Percentiles rank a stretch among this genome's conserved stretches.
Conservation (phyloP, 768 basidiomycete genomes). For the Boletus bicolor region DNA sequence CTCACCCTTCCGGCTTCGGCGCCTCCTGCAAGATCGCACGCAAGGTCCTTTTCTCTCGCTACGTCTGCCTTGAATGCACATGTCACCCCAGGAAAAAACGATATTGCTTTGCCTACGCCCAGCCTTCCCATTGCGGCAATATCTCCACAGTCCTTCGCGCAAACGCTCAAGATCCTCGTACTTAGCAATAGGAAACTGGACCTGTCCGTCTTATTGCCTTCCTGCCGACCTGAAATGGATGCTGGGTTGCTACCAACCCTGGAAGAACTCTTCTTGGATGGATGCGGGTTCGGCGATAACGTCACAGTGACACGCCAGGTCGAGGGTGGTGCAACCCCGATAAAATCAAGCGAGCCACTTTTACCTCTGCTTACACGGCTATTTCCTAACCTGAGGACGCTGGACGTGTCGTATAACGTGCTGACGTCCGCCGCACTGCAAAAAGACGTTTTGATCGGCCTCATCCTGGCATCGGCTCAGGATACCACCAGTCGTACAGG, state of each 20-base stretch:
- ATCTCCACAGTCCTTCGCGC: constrained; percentile 55
- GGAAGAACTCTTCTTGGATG: constrained; percentile 73
- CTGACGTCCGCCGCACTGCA: constrained; percentile 55
- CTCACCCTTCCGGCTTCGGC: constrained; percentile 63
- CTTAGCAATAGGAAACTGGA: constrained; percentile 69
- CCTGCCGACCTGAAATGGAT: constrained; percentile 24
- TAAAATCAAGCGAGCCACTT: constrained; percentile 51
- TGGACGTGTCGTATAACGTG: constrained; percentile 75
- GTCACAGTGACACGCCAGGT: constrained; percentile 45
- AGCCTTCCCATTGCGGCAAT: constrained; percentile 68
- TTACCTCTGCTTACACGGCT: constrained; percentile 58
- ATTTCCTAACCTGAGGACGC: constrained; percentile 66
- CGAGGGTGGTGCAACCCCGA: constrained; percentile 33
- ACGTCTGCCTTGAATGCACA: constrained; percentile 20
- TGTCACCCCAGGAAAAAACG: constrained; percentile 24
- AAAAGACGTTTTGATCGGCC: constrained; percentile 42
- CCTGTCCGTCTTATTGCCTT: constrained; percentile 56
- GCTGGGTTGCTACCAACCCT: constrained; percentile 56
- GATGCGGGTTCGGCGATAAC: constrained; percentile 62
- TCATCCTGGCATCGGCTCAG: constrained; percentile 48
- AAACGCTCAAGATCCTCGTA: constrained; percentile 53
- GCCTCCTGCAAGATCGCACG: constrained; percentile 49
- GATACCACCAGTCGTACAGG: constrained; percentile 42
- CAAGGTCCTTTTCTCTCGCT: constrained; percentile 60
- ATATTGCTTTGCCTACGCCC: constrained; percentile 60